These are phyloP conservation scores for Lecanosticta acicola DNA, from an alignment of 2,329 filamentous ascomycete species.

Conservation along the genomic window DNA sequence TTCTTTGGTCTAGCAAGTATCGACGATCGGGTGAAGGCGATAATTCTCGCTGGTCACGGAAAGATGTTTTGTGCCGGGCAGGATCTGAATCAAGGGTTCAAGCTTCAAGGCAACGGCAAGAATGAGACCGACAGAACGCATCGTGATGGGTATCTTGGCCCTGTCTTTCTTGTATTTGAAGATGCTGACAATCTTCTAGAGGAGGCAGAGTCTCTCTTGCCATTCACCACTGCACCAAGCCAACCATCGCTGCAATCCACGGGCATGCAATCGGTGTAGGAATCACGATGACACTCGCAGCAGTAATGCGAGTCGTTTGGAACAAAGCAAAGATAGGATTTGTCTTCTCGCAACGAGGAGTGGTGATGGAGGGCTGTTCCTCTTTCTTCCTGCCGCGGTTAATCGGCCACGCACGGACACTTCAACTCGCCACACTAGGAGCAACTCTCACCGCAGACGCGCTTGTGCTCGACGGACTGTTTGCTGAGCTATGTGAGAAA, in stretches of 20 bases:
- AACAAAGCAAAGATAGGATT: slow-evolving; percentile 20
- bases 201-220: slow-evolving; percentile 18
- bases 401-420: slow-evolving; percentile 12
- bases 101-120: slow-evolving; percentile 15
- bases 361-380: slow-evolving; percentile 19
- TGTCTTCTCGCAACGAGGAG: slow-evolving; percentile 19
- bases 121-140: slow-evolving; percentile 20
- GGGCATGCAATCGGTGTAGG: slow-evolving; percentile 20
- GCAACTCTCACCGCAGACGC: slow-evolving; percentile 9
- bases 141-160: slow-evolving; percentile 16
- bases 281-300: slow-evolving; percentile 20
- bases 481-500: slow-evolving; percentile 16
- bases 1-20: slow-evolving; percentile 20
- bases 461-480: slow-evolving; percentile 15
- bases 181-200: slow-evolving; percentile 4
- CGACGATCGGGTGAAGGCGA: slow-evolving; percentile 17
- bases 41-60: slow-evolving; percentile 17
- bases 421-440: slow-evolving; percentile 15
- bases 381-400: slow-evolving; percentile 19
- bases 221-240: slow-evolving; percentile 20
- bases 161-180: not conserved
- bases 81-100: slow-evolving; percentile 21
- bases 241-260: slow-evolving; percentile 20
- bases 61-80: slow-evolving; percentile 21
- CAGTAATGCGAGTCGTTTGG: slow-evolving; percentile 16